Evolutionary conservation across 805 yeast genomes (phyloP).

Genomic region (Kregervanrija pseudodelftensis): DNA sequence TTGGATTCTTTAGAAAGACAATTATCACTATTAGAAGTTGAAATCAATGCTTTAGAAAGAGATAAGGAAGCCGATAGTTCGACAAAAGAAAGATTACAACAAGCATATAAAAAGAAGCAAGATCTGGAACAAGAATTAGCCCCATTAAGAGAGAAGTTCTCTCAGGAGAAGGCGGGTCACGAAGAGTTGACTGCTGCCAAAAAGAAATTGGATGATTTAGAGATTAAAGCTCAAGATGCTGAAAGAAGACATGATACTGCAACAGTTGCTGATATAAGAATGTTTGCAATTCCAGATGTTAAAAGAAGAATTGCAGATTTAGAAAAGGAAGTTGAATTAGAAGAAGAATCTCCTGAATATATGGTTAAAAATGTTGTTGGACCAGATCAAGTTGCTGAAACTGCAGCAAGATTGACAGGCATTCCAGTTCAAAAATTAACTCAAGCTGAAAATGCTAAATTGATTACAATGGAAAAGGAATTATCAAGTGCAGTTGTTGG

Average conservation of each 20-base stretch:
- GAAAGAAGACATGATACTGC: slow-evolving; percentile 95
- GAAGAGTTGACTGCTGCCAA: slow-evolving; percentile 86
- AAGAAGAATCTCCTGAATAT: slow-evolving; percentile 37
- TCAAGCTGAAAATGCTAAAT: slow-evolving; percentile 89
- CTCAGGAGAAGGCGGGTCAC: slow-evolving; percentile 83
- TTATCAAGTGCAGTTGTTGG: slow-evolving; percentile 84
- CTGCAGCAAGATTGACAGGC: slow-evolving; percentile 94
- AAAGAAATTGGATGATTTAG: slow-evolving; percentile 86
- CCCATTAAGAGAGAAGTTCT: slow-evolving; percentile 80
- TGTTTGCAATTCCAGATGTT: slow-evolving; percentile 95
- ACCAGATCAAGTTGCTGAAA: slow-evolving; percentile 71
- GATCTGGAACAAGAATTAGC: slow-evolving; percentile 76
- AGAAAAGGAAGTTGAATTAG: slow-evolving; percentile 71
- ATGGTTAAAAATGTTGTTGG: slow-evolving; percentile 88
- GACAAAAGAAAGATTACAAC: slow-evolving; percentile 77
- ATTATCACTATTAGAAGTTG: slow-evolving; percentile 86
- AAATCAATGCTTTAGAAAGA: slow-evolving; percentile 93
- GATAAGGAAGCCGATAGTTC: slow-evolving; percentile 79
- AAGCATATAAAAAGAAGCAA: slow-evolving; percentile 74
- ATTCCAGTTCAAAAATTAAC: slow-evolving; percentile 92
- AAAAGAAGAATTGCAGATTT: slow-evolving; percentile 65
- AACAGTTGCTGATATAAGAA: slow-evolving; percentile 91
- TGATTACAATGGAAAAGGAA: slow-evolving; percentile 90
- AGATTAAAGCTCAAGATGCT: slow-evolving; percentile 89
- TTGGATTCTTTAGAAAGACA: slow-evolving; percentile 90